Evolutionary conservation across 176 grass and related monocot genomes (phyloP).

Genomic region (Calamus simplicifolius): DNA sequence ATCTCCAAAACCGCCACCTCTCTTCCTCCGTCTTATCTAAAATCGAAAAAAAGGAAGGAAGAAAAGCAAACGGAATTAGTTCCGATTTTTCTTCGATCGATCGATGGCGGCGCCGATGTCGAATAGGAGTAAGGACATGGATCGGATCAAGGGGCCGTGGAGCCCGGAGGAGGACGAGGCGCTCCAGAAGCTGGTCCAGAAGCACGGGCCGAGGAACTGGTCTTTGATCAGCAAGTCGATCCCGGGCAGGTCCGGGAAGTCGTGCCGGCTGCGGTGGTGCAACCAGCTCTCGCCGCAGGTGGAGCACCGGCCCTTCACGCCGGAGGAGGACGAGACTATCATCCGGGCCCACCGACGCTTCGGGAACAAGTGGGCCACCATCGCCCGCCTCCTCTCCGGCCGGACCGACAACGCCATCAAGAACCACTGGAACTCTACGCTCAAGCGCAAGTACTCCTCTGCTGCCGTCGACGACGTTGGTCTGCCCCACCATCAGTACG

Average conservation of each 20-base stretch:
- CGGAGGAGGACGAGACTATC: slow-evolving; percentile 83
- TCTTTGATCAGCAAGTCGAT: slow-evolving; percentile 88
- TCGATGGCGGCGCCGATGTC: neutral
- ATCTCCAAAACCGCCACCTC: too few species aligned
- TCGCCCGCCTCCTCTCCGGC: slow-evolving; percentile 62
- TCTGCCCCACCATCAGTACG: neutral
- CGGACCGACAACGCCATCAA: slow-evolving; percentile 98
- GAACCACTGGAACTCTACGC: slow-evolving; percentile 98
- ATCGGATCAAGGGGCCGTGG: slow-evolving; percentile 94
- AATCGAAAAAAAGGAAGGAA: neutral
- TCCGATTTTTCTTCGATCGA: neutral
- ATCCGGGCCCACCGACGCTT: slow-evolving; percentile 60
- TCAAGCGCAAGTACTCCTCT: slow-evolving; percentile 53
- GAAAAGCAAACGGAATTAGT: neutral
- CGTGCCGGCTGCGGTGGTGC: slow-evolving; percentile 84
- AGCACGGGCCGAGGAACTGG: slow-evolving; percentile 82
- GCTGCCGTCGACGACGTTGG: neutral
- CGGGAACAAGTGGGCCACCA: slow-evolving; percentile 98
- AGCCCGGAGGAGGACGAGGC: slow-evolving; percentile 98
- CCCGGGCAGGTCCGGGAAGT: slow-evolving; percentile 67
- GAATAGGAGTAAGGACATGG: slow-evolving; percentile 31
- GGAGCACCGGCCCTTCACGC: slow-evolving; percentile 82
- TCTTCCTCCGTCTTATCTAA: neutral
- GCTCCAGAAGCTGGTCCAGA: slow-evolving; percentile 48
- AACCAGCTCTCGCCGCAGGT: slow-evolving; percentile 93